A percentile compares a stretch with the other conserved stretches of the same genome.
Evolutionary conservation across 2,329 filamentous ascomycete genomes (phyloP).

Genomic region (Fusarium hostae): DNA sequence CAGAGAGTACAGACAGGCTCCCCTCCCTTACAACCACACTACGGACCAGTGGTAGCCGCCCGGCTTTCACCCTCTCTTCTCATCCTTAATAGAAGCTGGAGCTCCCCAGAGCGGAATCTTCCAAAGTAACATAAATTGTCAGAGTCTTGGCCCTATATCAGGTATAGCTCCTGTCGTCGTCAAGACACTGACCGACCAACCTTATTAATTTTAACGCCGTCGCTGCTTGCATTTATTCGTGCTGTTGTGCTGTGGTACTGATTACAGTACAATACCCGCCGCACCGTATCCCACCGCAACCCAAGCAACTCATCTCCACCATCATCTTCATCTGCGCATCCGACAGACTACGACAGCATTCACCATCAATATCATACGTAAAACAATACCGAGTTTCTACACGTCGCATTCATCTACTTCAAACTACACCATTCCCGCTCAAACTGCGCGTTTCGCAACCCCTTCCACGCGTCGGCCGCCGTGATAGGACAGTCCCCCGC

Average conservation of each 20-base stretch:
- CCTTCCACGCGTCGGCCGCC: conserved; percentile 45
- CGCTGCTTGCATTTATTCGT: conserved; percentile 3
- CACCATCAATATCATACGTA: conserved; percentile 3
- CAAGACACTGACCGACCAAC: conserved; percentile 15
- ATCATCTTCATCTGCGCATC: conserved; percentile 26
- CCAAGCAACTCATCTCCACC: conserved; percentile 34
- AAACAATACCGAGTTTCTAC: conserved; percentile 23
- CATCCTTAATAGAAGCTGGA: neutral
- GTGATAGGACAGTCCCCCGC: conserved; percentile 47
- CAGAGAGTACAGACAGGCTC: neutral
- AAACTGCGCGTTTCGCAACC: conserved; percentile 38
- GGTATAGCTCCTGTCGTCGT: conserved; percentile 14
- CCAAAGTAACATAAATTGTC: conserved; percentile 14
- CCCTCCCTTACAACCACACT: neutral
- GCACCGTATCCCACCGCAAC: conserved; percentile 27
- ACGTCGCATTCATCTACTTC: conserved; percentile 35
- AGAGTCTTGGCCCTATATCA: conserved; percentile 1
- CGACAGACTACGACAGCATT: neutral
- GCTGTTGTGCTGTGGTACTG: conserved; percentile 8
- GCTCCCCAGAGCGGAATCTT: conserved; percentile 5
- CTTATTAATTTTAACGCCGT: conserved; percentile 35
- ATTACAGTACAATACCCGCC: conserved; percentile 22
- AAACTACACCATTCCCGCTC: conserved; percentile 27
- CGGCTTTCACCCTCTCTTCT: conserved; percentile 10
- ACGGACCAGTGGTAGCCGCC: conserved; percentile 10